phyloP scores from a whole-genome alignment of 1,139 yeast genomes.

The Maudiozyma humilis region DNA sequence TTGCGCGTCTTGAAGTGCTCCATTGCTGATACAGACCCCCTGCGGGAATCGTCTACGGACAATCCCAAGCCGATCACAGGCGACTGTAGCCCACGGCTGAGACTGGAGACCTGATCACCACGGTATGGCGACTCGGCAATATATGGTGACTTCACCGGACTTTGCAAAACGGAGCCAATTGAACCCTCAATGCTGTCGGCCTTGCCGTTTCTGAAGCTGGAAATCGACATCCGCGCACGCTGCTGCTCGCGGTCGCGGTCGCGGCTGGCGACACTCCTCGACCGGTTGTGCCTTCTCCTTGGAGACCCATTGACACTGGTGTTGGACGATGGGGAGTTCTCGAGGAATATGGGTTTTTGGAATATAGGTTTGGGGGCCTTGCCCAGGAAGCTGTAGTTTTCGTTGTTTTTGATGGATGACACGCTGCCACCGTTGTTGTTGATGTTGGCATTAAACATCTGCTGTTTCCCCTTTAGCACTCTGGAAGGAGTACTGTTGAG shows the following conservation, averaged over 20 bases:
- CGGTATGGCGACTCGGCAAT: conserved; percentile 3
- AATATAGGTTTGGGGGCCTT: not conserved
- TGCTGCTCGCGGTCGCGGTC: not conserved
- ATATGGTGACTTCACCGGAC: not conserved
- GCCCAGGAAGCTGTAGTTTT: conserved; percentile 27
- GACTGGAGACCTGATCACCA: not conserved
- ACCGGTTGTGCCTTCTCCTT: conserved; percentile 11
- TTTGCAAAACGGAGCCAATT: not conserved
- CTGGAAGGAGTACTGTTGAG: conserved; percentile 14
- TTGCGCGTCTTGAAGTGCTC: not conserved
- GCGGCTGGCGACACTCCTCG: conserved; percentile 5
- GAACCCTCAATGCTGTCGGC: not conserved
- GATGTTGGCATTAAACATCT: conserved; percentile 8
- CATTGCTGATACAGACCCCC: not conserved
- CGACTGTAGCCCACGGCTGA: not conserved
- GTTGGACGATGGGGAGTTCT: conserved; percentile 7
- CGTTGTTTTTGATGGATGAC: conserved; percentile 30
- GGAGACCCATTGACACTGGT: conserved; percentile 24
- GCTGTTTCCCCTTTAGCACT: not conserved
- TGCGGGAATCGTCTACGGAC: conserved; percentile 1
- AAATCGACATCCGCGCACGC: conserved; percentile 14
- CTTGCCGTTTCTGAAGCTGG: conserved; percentile 5
- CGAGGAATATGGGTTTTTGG: conserved; percentile 4
- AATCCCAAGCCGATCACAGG: conserved; percentile 6
- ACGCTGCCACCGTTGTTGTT: no score